Conservation (phyloP, 2,329 filamentous ascomycete species). For the Hypoxylon sp. region DNA sequence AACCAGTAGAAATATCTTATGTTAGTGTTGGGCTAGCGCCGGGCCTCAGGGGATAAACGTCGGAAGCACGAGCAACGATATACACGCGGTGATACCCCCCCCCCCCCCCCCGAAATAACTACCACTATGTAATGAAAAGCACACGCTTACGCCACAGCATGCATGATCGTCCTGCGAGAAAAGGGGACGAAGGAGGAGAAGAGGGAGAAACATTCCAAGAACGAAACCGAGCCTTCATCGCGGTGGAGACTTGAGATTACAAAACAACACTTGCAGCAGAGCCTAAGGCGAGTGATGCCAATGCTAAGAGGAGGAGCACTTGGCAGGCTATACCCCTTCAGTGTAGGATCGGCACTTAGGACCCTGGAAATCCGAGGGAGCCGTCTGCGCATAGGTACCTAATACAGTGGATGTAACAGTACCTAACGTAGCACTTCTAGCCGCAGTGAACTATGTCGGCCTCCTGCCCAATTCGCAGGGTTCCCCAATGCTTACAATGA, state of each 20-base stretch:
- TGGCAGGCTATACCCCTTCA: slow-evolving; percentile 25
- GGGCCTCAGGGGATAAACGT: too few species aligned
- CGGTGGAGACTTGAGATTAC: neutral
- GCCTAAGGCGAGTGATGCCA: slow-evolving; percentile 24
- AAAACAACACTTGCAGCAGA: neutral
- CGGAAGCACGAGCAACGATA: too few species aligned
- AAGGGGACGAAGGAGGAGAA: slow-evolving; percentile 14
- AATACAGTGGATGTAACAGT: slow-evolving; percentile 31
- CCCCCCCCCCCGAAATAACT: too few species aligned
- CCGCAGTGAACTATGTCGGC: slow-evolving; percentile 27
- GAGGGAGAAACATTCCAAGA: neutral
- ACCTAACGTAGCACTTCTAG: slow-evolving; percentile 23
- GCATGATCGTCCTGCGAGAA: neutral
- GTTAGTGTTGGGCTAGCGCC: too few species aligned
- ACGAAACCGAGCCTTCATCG: neutral
- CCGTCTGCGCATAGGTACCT: slow-evolving; percentile 12
- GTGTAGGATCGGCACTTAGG: slow-evolving; percentile 22
- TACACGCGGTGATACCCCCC: too few species aligned
- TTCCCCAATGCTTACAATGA: slow-evolving; percentile 2
- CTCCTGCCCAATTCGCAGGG: neutral
- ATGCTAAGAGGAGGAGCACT: slow-evolving; percentile 22
- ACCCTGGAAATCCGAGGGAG: slow-evolving; percentile 11
- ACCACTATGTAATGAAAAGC: too few species aligned
- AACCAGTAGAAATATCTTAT: too few species aligned
- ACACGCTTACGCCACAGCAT: neutral